phyloP scores from a whole-genome alignment of 208 protist species.

The Leishmania aethiopica region DNA sequence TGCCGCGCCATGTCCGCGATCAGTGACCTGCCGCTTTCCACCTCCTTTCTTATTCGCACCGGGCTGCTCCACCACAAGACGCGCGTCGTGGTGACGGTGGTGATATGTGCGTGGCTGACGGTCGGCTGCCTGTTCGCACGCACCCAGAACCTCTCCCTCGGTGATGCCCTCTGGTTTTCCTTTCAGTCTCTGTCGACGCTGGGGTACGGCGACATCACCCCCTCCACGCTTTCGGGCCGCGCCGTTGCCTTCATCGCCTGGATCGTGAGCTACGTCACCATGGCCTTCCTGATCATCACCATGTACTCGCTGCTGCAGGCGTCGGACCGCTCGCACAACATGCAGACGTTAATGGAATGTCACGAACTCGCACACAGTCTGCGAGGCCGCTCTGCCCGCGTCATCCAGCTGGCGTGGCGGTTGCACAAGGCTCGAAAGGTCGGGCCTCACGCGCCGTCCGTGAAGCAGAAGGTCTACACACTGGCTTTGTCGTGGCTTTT shows the following conservation, averaged over 20 bases:
- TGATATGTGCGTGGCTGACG: constrained; percentile 46
- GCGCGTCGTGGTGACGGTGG: constrained; percentile 28
- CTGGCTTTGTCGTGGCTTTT: constrained; percentile 40
- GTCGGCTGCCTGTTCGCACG: constrained; percentile 58
- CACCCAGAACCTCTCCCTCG: constrained; percentile 43
- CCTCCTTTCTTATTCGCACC: constrained; percentile 70
- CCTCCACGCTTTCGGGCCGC: constrained; percentile 47
- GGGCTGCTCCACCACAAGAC: constrained; percentile 48
- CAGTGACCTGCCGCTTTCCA: constrained; percentile 50
- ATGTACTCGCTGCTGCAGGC: constrained; percentile 35
- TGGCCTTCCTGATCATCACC: constrained; percentile 31
- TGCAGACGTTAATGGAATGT: constrained; percentile 53
- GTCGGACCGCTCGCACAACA: constrained; percentile 45
- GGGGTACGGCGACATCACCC: constrained; percentile 80
- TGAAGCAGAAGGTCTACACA: constrained; percentile 34
- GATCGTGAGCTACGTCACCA: constrained; percentile 53
- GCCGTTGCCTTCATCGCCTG: constrained; percentile 55
- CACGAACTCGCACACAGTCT: constrained; percentile 53
- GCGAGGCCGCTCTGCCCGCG: constrained; percentile 45
- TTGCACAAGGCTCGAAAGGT: constrained; percentile 42
- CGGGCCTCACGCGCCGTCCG: constrained; percentile 15
- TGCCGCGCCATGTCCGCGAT: constrained; percentile 67
- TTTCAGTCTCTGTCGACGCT: constrained; percentile 80
- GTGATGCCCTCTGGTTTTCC: constrained; percentile 74
- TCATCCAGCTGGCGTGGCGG: constrained; percentile 60